These are phyloP conservation scores for Vaccinium myrtillus DNA, from an alignment of 148 eudicot species.

Conservation along the genomic window DNA sequence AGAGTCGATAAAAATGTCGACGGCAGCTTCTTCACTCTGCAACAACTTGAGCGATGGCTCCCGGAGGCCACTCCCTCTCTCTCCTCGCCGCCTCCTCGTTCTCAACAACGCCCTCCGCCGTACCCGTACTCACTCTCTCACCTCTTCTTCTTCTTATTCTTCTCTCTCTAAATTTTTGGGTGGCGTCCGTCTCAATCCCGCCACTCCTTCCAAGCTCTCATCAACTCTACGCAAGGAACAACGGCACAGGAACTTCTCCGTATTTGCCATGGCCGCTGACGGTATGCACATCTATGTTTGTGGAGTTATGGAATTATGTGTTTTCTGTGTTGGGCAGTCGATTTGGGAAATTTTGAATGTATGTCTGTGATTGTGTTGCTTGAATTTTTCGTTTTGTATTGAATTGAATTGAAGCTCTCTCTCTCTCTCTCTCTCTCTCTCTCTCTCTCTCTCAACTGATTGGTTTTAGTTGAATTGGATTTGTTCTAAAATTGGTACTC, in stretches of 20 bases:
- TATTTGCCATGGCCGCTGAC: slow-evolving; percentile 61
- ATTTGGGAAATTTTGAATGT: background rate
- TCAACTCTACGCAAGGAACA: slow-evolving; percentile 21
- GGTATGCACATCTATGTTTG: slow-evolving; percentile 16
- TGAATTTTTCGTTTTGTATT: background rate
- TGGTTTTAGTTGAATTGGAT: no score
- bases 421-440: no score
- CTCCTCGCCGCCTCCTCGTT: slow-evolving; percentile 34
- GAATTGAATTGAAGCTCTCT: background rate
- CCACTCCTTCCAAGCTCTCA: slow-evolving; percentile 18
- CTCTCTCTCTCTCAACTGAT: background rate
- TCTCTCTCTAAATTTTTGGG: slow-evolving; percentile 48
- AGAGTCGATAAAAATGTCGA: slow-evolving; percentile 29
- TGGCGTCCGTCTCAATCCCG: slow-evolving; percentile 27
- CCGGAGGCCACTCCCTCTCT: slow-evolving; percentile 29
- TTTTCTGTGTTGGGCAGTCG: background rate
- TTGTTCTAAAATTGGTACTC: no score
- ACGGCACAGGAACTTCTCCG: slow-evolving; percentile 42
- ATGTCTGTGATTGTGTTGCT: background rate
- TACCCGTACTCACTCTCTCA: background rate
- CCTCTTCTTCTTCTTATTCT: slow-evolving; percentile 18
- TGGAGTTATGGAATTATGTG: background rate
- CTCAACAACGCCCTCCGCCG: slow-evolving; percentile 22
- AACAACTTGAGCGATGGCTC: slow-evolving; percentile 47
- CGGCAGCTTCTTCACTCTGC: slow-evolving; percentile 39